Percentiles rank a stretch among this genome's conserved stretches.
Conservation (phyloP, 2,329 filamentous ascomycete genomes). For the Verticillium longisporum region DNA sequence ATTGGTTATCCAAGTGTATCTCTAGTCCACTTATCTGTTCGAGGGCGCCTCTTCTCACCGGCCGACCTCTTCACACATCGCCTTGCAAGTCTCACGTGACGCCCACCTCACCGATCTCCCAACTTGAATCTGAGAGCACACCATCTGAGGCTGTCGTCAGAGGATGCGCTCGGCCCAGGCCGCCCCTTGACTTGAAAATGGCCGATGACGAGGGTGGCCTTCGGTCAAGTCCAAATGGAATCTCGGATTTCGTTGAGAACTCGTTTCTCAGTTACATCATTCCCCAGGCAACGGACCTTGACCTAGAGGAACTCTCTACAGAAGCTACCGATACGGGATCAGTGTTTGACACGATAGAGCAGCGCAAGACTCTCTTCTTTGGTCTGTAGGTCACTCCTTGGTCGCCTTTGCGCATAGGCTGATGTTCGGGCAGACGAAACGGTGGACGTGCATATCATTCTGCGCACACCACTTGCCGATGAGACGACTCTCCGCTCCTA, state of each 20-base stretch:
- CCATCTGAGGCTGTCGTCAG: background rate
- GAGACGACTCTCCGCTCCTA: constrained; percentile 51
- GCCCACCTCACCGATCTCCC: background rate
- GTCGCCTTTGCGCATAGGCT: constrained; percentile 19
- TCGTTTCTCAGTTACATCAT: constrained; percentile 56
- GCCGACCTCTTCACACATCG: too few relatives aligned
- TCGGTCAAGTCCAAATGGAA: constrained; percentile 15
- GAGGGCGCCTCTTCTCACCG: too few relatives aligned
- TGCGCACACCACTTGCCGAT: constrained; percentile 56
- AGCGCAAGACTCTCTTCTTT: constrained; percentile 63
- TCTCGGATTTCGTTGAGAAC: constrained; percentile 45
- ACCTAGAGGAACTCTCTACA: constrained; percentile 45
- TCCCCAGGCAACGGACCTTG: constrained; percentile 47
- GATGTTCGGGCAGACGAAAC: constrained; percentile 58
- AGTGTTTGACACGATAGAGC: constrained; percentile 50
- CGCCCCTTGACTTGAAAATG: background rate
- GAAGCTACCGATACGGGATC: constrained; percentile 33
- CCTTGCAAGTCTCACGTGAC: background rate
- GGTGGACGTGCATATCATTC: constrained; percentile 59
- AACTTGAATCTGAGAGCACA: background rate
- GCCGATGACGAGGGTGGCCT: background rate
- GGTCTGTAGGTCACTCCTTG: constrained; percentile 42
- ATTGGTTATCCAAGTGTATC: background rate
- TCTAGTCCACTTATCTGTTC: too few relatives aligned
- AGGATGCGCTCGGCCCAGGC: background rate